phyloP scores from a whole-genome alignment of 2,329 filamentous ascomycete genomes.

The Dryadomyces sulphureus region DNA sequence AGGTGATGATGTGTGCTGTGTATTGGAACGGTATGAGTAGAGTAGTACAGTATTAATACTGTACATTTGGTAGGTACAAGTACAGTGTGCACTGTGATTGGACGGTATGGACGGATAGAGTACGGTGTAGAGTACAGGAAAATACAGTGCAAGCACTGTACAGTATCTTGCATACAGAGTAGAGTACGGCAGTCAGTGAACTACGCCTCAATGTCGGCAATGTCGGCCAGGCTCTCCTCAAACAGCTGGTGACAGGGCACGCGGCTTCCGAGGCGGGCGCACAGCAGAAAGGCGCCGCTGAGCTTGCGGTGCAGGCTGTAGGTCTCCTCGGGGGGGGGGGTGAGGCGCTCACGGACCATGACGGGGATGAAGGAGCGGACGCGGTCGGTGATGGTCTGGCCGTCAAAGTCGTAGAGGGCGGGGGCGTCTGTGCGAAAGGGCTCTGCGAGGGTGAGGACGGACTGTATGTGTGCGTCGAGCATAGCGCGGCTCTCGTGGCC shows the following conservation, averaged over 20 bases:
- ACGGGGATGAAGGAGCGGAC: conserved; percentile 79
- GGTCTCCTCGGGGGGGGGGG: conserved; percentile 91
- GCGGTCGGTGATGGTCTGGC: conserved; percentile 92
- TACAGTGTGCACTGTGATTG: too few relatives aligned
- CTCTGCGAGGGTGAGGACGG: conserved; percentile 79
- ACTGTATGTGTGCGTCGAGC: conserved; percentile 81
- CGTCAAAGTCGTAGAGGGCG: conserved; percentile 76
- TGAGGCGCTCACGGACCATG: conserved; percentile 79
- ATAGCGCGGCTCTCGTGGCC: conserved; percentile 75
- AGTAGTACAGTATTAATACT: background rate
- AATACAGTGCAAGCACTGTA: background rate
- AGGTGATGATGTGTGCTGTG: conserved; percentile 6
- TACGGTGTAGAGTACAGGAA: background rate
- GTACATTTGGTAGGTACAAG: too few relatives aligned
- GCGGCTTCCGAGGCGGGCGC: conserved; percentile 68
- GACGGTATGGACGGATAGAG: background rate
- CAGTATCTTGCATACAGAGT: background rate
- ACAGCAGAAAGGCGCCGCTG: conserved; percentile 87
- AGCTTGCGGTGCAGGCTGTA: conserved; percentile 92
- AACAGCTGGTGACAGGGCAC: conserved; percentile 77
- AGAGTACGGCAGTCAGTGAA: too few relatives aligned
- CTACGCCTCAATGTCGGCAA: conserved; percentile 18
- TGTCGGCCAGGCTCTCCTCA: conserved; percentile 32
- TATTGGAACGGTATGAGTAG: background rate
- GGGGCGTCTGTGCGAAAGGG: conserved; percentile 68